phyloP scores from a whole-genome alignment of 768 basidiomycete species.

The Hortiboletus flavorubellus region DNA sequence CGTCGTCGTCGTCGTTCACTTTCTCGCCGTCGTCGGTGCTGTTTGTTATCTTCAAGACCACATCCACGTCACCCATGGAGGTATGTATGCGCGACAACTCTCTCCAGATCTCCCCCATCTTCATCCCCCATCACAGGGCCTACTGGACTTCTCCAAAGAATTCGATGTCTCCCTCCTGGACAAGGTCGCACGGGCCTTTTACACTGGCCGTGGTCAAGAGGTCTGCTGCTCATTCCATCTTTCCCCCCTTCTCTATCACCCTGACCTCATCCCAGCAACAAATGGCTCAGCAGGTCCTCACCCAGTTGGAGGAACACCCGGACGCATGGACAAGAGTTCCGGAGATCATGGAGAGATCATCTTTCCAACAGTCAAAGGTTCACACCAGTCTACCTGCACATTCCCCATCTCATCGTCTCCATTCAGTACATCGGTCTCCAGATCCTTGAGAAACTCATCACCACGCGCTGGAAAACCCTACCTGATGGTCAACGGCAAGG shows the following conservation, averaged over 20 bases:
- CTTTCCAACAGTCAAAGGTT: conserved; percentile 85
- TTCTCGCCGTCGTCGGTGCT: conserved; percentile 7
- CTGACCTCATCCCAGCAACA: conserved; percentile 65
- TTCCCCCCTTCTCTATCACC: not conserved
- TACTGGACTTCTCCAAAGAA: conserved; percentile 91
- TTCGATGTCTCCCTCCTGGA: conserved; percentile 93
- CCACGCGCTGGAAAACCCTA: conserved; percentile 92
- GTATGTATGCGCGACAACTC: conserved; percentile 17
- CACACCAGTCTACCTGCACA: not conserved
- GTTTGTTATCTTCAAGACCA: conserved; percentile 4
- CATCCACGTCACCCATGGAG: conserved; percentile 35
- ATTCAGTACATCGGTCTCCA: conserved; percentile 91
- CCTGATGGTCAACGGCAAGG: conserved; percentile 94
- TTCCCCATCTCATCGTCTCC: conserved; percentile 13
- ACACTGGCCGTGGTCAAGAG: conserved; percentile 80
- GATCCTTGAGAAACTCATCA: conserved; percentile 94
- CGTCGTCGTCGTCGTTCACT: conserved; percentile 20
- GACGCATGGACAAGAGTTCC: conserved; percentile 98
- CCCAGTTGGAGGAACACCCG: conserved; percentile 93
- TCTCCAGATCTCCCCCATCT: not conserved
- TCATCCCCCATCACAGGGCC: conserved; percentile 46
- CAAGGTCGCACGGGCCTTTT: conserved; percentile 90
- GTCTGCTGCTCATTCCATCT: conserved; percentile 41
- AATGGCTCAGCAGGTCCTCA: conserved; percentile 89
- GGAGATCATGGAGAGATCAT: conserved; percentile 81